Conservation (phyloP, 1,284 basidiomycete species). For the Apiotrichum laibachii region DNA sequence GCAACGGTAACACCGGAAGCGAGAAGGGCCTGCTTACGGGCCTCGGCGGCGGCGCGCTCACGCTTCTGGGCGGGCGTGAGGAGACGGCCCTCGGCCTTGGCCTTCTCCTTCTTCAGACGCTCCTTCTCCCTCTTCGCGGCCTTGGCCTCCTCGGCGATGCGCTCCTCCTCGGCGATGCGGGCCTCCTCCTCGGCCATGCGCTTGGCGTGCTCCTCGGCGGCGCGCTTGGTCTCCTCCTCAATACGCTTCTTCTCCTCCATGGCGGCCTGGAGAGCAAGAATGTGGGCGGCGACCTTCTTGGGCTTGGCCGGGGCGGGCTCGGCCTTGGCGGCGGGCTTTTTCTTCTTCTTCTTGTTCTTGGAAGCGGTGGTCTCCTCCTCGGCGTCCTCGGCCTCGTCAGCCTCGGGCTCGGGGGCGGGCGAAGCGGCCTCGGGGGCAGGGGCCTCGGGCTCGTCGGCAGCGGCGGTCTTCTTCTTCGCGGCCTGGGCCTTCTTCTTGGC, state of each 20-base stretch:
- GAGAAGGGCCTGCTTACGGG: constrained; percentile 85
- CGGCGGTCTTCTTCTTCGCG: constrained; percentile 69
- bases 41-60: constrained; percentile 85
- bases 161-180: constrained; percentile 70
- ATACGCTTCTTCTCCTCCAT: constrained; percentile 84
- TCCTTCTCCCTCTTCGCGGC: constrained; percentile 83
- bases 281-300: constrained; percentile 68
- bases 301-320: constrained; percentile 55
- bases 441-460: constrained; percentile 21
- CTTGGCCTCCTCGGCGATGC: constrained; percentile 74
- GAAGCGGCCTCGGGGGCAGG: constrained; percentile 18
- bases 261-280: constrained; percentile 67
- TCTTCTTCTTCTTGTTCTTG: constrained; percentile 85
- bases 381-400: constrained; percentile 50
- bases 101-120: constrained; percentile 68
- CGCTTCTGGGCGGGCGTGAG: constrained; percentile 96
- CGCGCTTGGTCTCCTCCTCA: constrained; percentile 72
- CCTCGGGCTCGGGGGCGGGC: constrained; percentile 31
- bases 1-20: constrained; percentile 82
- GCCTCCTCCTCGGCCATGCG: constrained; percentile 80
- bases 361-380: constrained; percentile 57
- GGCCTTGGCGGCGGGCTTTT: constrained; percentile 72
- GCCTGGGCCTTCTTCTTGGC: constrained; percentile 94
- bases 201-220: constrained; percentile 66
- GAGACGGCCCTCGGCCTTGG: constrained; percentile 84